phyloP scores from a whole-genome alignment of 257 asterid genomes.

The Haberlea rhodopensis region DNA sequence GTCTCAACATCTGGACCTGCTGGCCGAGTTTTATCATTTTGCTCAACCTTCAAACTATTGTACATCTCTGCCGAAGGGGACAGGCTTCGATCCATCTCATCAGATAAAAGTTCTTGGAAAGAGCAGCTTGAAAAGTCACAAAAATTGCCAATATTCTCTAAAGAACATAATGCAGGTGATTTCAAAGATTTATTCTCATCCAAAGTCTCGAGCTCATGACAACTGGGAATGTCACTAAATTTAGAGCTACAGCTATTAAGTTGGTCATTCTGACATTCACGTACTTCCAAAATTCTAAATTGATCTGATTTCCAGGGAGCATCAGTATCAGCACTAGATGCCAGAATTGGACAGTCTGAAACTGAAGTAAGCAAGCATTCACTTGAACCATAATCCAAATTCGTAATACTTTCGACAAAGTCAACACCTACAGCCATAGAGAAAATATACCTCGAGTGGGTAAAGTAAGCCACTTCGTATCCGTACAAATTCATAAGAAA shows the following conservation, averaged over 20 bases:
- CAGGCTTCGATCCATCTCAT: conserved; percentile 40
- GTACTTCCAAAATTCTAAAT: conserved; percentile 41
- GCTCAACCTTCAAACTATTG: conserved; percentile 34
- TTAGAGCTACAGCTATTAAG: conserved; percentile 35
- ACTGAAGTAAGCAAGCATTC: conserved; percentile 54
- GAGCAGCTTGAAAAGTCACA: conserved; percentile 57
- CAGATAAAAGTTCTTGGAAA: conserved; percentile 43
- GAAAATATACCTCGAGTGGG: too few species aligned
- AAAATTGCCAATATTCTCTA: conserved; percentile 47
- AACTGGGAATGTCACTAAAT: conserved; percentile 37
- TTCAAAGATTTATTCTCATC: conserved; percentile 43
- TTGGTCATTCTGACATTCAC: conserved; percentile 37
- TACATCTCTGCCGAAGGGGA: conserved; percentile 36
- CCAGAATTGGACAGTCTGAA: conserved; percentile 43
- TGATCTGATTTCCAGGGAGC: conserved; percentile 55
- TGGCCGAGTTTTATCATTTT: conserved; percentile 30
- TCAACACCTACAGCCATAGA: conserved; percentile 54
- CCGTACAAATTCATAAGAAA: neutral
- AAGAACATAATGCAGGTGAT: conserved; percentile 43
- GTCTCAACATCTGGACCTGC: conserved; percentile 29
- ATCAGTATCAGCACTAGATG: conserved; percentile 33
- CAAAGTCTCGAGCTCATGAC: conserved; percentile 36
- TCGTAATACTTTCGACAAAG: conserved; percentile 60
- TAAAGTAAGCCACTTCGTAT: neutral
- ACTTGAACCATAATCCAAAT: conserved; percentile 59